Evolutionary conservation across 257 asterid genomes (phyloP), one percentile per base, ranked within the genome.

Genomic region (Striga asiatica): DNA sequence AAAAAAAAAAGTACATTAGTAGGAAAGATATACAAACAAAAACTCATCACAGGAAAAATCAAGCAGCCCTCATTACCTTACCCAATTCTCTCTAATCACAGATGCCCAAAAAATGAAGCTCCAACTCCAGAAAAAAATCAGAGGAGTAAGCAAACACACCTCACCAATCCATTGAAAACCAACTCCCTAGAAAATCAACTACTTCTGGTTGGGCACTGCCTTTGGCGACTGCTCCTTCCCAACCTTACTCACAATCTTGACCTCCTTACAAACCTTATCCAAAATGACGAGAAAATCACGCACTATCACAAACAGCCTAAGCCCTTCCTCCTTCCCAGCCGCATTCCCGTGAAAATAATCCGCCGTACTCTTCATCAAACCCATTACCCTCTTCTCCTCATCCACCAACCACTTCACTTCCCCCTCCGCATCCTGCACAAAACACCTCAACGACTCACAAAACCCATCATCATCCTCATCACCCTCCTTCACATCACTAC

Each of bases 301-400:
- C 0, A 83, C 89, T 1, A 80, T 62, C 7, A 73, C 68, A 45
- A 80, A 83, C 5, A 83, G 56, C 56, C 83, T 45, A 54, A 83
- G 56, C 0, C 86, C 94, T 48, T 80, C 89, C 1, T 80, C 86
- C 65, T 72, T 80, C 50, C 78, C 79, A n/a, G n/a, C n/a, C 1
- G 88, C 59, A 35, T 68, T 72, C 9, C 94, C 94, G 59, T 83
- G 89, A 57, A 83, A 83, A 71, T 80, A 83, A 57, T 83, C 89
- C 0, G 79, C 80, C 0, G 87, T 80, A 64, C 78, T 81, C 76
- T 81, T 83, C 37, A 78, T 81, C 61, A 78, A 66, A 2, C 64
- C 72, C 14, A 65, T 53, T 54, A 78, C 73, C 41, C 76, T 64
- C 49, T 74, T 80, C 68, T 83, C 88, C 49, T 80, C 83, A 20